Conservation (phyloP, 2,329 filamentous ascomycete genomes). For the Neoscytalidium dimidiatum region DNA sequence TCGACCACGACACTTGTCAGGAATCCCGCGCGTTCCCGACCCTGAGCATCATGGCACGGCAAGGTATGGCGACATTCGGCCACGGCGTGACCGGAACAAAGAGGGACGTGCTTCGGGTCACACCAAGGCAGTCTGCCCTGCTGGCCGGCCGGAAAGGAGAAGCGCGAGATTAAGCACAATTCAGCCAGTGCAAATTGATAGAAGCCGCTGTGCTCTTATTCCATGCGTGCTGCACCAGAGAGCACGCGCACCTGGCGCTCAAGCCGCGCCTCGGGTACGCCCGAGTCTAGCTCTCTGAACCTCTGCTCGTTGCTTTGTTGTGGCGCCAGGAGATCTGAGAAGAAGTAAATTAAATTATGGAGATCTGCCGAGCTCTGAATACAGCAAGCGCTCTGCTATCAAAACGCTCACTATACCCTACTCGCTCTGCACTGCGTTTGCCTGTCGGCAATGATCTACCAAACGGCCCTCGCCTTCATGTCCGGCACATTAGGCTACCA, state of each 20-base stretch:
- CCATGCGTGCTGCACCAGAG: not conserved
- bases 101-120: not conserved
- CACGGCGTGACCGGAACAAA: not conserved
- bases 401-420: not conserved
- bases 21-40: conserved; percentile 3
- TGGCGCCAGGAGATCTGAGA: conserved; percentile 12
- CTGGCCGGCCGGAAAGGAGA: not conserved
- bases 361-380: conserved; percentile 13
- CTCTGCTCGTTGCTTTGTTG: not conserved
- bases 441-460: not conserved
- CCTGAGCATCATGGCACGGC: not conserved
- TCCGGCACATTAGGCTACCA: not conserved
- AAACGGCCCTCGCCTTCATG: not conserved
- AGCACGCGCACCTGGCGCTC: conserved; percentile 1
- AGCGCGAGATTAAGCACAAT: conserved; percentile 4
- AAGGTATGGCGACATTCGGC: not conserved
- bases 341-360: conserved; percentile 15
- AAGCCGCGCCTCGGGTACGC: conserved; percentile 12
- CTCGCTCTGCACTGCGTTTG: not conserved
- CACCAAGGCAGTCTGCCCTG: conserved; percentile 1
- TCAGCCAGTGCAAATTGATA: not conserved
- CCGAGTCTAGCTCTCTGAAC: not conserved
- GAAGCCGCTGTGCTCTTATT: not conserved
- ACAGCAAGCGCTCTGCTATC: conserved; percentile 4
- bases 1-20: not conserved